phyloP scores from a whole-genome alignment of 805 yeast genomes.

The Saccharomycopsis babjevae region DNA sequence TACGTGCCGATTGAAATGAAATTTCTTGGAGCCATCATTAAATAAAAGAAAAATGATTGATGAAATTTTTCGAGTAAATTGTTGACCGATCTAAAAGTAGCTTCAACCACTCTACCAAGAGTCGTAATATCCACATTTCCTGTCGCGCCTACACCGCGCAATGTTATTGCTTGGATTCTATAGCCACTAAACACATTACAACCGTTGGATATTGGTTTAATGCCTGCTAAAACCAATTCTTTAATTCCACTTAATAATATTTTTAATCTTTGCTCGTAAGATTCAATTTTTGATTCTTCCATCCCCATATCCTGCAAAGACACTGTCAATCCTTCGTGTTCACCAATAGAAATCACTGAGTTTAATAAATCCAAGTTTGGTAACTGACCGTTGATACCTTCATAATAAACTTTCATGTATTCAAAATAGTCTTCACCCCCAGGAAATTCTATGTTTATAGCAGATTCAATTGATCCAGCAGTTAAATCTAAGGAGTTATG shows the following conservation, averaged over 20 bases:
- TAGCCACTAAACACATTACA: slow-evolving; percentile 92
- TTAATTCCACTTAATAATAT: slow-evolving; percentile 57
- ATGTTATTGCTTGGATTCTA: slow-evolving; percentile 84
- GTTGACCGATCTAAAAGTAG: slow-evolving; percentile 78
- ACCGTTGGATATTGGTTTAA: slow-evolving; percentile 44
- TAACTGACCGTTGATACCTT: slow-evolving; percentile 89
- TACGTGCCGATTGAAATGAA: slow-evolving; percentile 94
- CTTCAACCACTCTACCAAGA: slow-evolving; percentile 83
- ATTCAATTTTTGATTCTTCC: slow-evolving; percentile 35
- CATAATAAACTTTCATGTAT: slow-evolving; percentile 63
- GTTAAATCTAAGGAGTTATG: slow-evolving; percentile 77
- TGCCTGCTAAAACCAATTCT: slow-evolving; percentile 62
- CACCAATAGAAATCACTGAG: slow-evolving; percentile 61
- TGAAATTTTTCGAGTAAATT: slow-evolving; percentile 92
- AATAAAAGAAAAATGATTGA: slow-evolving; percentile 90
- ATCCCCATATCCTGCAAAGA: slow-evolving; percentile 52
- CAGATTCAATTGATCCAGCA: slow-evolving; percentile 91
- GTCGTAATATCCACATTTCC: slow-evolving; percentile 77
- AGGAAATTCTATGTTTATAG: slow-evolving; percentile 74
- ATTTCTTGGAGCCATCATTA: slow-evolving; percentile 61
- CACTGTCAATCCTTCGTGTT: slow-evolving; percentile 65
- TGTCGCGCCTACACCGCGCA: slow-evolving; percentile 52
- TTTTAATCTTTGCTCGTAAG: slow-evolving; percentile 45
- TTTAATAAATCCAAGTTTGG: slow-evolving; percentile 90
- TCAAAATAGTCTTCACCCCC: slow-evolving; percentile 57